A percentile compares a stretch with the other conserved stretches of the same genome.
These are phyloP conservation scores for Maudiozyma pseudohumilis DNA, from an alignment of 805 yeast genomes.

Conservation along the genomic window DNA sequence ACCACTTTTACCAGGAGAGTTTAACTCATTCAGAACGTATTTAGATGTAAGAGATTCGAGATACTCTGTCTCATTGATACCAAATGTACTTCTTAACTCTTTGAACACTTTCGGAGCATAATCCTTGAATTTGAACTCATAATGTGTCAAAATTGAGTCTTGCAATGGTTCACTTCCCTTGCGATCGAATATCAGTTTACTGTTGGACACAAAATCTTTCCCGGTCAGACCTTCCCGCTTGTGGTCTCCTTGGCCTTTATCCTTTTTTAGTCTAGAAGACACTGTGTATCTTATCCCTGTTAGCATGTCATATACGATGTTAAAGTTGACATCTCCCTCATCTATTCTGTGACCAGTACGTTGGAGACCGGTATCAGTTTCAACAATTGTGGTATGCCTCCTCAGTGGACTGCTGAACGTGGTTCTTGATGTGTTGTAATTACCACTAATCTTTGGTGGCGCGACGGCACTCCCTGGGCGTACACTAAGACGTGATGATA, in stretches of 20 bases:
- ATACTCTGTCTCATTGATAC: constrained; percentile 91
- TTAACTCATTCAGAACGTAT: constrained; percentile 81
- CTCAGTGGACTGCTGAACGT: background rate
- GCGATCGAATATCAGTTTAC: constrained; percentile 79
- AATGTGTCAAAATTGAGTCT: constrained; percentile 33
- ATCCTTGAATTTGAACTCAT: constrained; percentile 93
- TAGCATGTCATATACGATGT: constrained; percentile 91
- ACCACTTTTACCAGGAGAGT: constrained; percentile 95
- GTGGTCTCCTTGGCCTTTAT: constrained; percentile 15
- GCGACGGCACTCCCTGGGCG: background rate
- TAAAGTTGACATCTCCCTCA: constrained; percentile 88
- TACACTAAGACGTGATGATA: background rate
- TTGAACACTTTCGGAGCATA: constrained; percentile 93
- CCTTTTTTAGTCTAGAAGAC: constrained; percentile 42
- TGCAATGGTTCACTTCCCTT: constrained; percentile 66
- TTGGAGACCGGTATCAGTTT: constrained; percentile 2
- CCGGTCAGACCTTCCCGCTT: constrained; percentile 52
- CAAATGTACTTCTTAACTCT: constrained; percentile 66
- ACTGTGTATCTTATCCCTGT: constrained; percentile 94
- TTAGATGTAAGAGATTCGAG: constrained; percentile 85
- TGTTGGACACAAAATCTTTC: constrained; percentile 57
- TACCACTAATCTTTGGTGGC: background rate
- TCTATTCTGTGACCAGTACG: constrained; percentile 57
- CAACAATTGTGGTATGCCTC: constrained; percentile 1
- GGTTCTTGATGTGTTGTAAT: background rate